A percentile compares a stretch with the other conserved stretches of the same genome.
phyloP scores from a whole-genome alignment of 2,329 filamentous ascomycete genomes.

The Zarea fungicola region DNA sequence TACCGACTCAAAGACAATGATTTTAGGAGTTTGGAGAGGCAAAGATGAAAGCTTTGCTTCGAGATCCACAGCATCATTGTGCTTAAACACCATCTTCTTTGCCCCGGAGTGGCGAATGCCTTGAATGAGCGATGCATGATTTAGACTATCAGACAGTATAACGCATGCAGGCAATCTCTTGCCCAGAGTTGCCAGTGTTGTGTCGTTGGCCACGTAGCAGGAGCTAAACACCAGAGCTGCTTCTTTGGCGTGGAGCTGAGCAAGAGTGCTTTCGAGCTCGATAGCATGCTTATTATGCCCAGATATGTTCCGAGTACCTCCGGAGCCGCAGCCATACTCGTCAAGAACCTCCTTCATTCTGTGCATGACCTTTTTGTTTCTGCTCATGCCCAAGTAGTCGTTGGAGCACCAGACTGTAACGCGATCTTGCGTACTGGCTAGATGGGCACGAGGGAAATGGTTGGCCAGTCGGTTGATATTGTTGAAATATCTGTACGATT shows the following conservation, averaged over 20 bases:
- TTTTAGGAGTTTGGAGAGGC: constrained; percentile 81
- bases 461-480: constrained; percentile 98
- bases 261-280: constrained; percentile 72
- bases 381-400: constrained; percentile 96
- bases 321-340: constrained; percentile 89
- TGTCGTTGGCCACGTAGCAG: constrained; percentile 97
- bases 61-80: constrained; percentile 91
- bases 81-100: constrained; percentile 97
- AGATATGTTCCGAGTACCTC: constrained; percentile 97
- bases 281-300: constrained; percentile 96
- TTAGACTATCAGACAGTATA: constrained; percentile 91
- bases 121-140: constrained; percentile 99
- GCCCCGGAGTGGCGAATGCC: constrained; percentile 96
- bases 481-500: constrained; percentile 99
- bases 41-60: constrained; percentile 88
- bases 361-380: constrained; percentile 79
- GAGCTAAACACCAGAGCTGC: constrained; percentile 91
- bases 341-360: constrained; percentile 93
- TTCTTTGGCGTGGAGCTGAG: constrained; percentile 90
- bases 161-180: constrained; percentile 95
- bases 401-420: constrained; percentile 99
- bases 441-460: constrained; percentile 93
- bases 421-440: constrained; percentile 71
- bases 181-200: constrained; percentile 87
- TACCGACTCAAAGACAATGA: constrained; percentile 97